Evolutionary conservation across 2,329 filamentous ascomycete genomes (phyloP), one percentile per base, ranked within the genome.

Genomic region (Penicillium sp.): DNA sequence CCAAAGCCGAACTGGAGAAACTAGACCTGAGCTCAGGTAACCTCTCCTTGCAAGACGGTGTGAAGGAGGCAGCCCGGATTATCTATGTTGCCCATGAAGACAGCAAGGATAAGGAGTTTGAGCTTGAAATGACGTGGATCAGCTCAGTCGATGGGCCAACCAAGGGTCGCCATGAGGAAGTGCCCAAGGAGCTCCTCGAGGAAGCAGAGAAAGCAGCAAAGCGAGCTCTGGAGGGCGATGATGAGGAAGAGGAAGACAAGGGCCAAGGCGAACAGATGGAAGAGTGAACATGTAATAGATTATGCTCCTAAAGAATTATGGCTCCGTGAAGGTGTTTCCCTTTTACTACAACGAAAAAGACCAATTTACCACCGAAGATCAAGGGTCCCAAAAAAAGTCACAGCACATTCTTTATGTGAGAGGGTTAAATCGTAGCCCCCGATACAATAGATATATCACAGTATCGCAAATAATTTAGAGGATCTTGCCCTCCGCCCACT

Each of bases 31-130:
- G 85, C 50, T 87, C 86, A 10, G 88, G 85, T 51, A 87, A 82
- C 46, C 82, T 97, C 51, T 89, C 87, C 58, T 80, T 99, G 56
- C 80, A 88, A 70, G 87, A 97, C 70, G 94, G 88, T 47, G 90
- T 99, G 69, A 97, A 96, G 81, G 90, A 97, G 80, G 94, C 94
- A 32, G 94, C 94, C 53, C 82, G 91, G 58, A 99, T 99, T 76
- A 97, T 99, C 76, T 95, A 97, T 74, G 85, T 96, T 57, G 92
- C 93, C 45, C 94, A 99, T 73, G 94, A 97, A 75, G 94, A 99
- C 75, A 97, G 93, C 82, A 97, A 97, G 80, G 94, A 97, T 78
- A 99, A 99, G 82, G 94, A 97, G 62, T 99, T 97, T 70, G 94
- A 99, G 84, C 81, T 99, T 56, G 94, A 99, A 80, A 95, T 99